phyloP scores from a whole-genome alignment of 768 basidiomycete genomes.

The Lactarius sp. region DNA sequence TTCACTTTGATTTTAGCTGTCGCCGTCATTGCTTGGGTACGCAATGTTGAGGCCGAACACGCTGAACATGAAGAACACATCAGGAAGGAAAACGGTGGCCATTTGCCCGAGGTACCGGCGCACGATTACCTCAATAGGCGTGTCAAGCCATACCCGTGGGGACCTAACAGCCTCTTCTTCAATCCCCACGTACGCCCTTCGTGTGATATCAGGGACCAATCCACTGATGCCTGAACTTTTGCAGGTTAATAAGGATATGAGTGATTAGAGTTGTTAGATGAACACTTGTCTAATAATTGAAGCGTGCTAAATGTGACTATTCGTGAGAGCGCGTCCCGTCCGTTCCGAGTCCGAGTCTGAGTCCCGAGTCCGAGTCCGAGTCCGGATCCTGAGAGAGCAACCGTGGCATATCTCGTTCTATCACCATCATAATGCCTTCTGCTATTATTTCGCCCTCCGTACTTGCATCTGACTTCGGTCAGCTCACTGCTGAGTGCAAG shows the following conservation, averaged over 20 bases:
- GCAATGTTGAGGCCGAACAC: slow-evolving; percentile 57
- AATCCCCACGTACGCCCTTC: slow-evolving; percentile 55
- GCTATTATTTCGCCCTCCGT: slow-evolving; percentile 97
- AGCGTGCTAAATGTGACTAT: slow-evolving; percentile 2
- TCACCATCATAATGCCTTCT: slow-evolving; percentile 55
- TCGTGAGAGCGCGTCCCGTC: background rate
- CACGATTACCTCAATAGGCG: slow-evolving; percentile 77
- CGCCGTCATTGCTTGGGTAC: slow-evolving; percentile 41
- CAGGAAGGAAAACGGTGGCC: slow-evolving; percentile 66
- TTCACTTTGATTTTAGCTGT: slow-evolving; percentile 22
- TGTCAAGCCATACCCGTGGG: slow-evolving; percentile 82
- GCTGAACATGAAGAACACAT: slow-evolving; percentile 65
- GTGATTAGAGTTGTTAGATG: slow-evolving; percentile 28
- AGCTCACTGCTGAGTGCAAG: slow-evolving; percentile 91
- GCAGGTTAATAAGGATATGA: slow-evolving; percentile 65
- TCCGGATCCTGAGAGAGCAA: background rate
- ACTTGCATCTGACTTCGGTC: slow-evolving; percentile 94
- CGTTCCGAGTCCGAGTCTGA: background rate
- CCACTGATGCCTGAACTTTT: slow-evolving; percentile 11
- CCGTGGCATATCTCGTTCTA: too few species aligned
- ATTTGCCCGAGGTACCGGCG: slow-evolving; percentile 62
- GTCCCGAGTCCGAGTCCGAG: background rate
- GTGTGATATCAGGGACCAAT: background rate
- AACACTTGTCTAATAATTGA: slow-evolving; percentile 12
- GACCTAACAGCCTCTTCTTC: slow-evolving; percentile 76